These are phyloP conservation scores for Tolypocladium paradoxum DNA, from an alignment of 2,329 filamentous ascomycete species.

Conservation along the genomic window DNA sequence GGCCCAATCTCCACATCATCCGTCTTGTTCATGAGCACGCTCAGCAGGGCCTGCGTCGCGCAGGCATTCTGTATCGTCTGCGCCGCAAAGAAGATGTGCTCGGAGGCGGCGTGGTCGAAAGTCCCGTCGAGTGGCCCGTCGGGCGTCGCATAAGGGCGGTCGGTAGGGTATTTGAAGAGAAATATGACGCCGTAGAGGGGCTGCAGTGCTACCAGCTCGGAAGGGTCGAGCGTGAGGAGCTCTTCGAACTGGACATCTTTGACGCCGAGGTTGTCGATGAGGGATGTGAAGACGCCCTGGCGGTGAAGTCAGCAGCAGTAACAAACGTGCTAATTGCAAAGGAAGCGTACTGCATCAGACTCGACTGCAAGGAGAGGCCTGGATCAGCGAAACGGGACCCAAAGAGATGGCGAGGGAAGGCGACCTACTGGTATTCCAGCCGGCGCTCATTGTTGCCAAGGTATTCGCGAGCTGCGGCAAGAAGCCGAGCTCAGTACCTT, in stretches of 20 bases:
- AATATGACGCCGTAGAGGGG: slow-evolving; percentile 95
- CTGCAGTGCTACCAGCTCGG: slow-evolving; percentile 58
- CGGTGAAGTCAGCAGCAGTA: not conserved
- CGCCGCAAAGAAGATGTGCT: slow-evolving; percentile 81
- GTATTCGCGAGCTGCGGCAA: not conserved
- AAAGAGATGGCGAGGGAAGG: not conserved
- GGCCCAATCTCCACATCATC: slow-evolving; percentile 60
- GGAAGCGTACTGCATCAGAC: slow-evolving; percentile 70
- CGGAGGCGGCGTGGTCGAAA: slow-evolving; percentile 66
- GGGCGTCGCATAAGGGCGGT: slow-evolving; percentile 47
- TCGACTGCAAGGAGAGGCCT: slow-evolving; percentile 48
- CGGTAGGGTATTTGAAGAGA: slow-evolving; percentile 90
- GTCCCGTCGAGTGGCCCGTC: slow-evolving; percentile 67
- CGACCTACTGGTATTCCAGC: slow-evolving; percentile 80
- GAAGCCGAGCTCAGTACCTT: not conserved
- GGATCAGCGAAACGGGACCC: slow-evolving; percentile 1
- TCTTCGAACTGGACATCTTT: slow-evolving; percentile 96
- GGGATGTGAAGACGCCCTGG: slow-evolving; percentile 90
- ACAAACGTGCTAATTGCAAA: slow-evolving; percentile 1
- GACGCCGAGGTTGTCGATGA: slow-evolving; percentile 84
- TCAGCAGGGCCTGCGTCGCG: slow-evolving; percentile 89
- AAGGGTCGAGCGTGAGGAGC: slow-evolving; percentile 76
- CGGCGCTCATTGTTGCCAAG: slow-evolving; percentile 51
- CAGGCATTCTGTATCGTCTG: slow-evolving; percentile 99
- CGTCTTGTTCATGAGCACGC: slow-evolving; percentile 79